Evolutionary conservation across 73 alveolate genomes (phyloP).

Genomic region (Paramecium sonneborni): DNA sequence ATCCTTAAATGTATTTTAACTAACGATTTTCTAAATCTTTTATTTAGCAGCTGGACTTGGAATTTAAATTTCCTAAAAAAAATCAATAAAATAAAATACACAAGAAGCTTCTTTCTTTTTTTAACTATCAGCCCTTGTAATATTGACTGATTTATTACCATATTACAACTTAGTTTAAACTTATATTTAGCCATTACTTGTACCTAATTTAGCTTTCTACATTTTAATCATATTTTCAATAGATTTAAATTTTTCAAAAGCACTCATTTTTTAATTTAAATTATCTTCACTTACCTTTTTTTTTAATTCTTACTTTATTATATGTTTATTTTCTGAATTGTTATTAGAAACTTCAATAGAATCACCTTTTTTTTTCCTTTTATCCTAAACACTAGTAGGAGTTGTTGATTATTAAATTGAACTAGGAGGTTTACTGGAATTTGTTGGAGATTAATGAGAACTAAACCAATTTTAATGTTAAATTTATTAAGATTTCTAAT

Average conservation of each 20-base stretch:
- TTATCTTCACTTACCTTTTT: not conserved
- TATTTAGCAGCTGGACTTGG: conserved; percentile 25
- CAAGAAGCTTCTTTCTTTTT: conserved; percentile 54
- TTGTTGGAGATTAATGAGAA: not conserved
- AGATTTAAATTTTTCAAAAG: conserved; percentile 33
- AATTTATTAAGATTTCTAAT: not conserved
- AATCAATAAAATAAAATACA: not conserved
- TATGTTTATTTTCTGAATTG: conserved; percentile 22
- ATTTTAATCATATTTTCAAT: conserved; percentile 46
- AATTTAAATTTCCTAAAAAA: not conserved
- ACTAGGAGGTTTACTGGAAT: not conserved
- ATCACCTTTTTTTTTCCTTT: not conserved
- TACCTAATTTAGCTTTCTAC: conserved; percentile 25
- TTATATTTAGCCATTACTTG: not conserved
- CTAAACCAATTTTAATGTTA: not conserved
- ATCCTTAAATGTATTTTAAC: not conserved
- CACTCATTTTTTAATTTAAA: not conserved
- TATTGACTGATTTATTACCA: conserved; percentile 53
- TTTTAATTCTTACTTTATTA: not conserved
- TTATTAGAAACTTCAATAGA: not conserved
- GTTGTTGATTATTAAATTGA: not conserved
- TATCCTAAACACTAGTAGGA: not conserved
- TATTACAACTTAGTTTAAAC: not conserved
- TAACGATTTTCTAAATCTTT: not conserved
- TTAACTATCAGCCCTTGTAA: conserved; percentile 23